Percentiles rank a stretch among this genome's conserved stretches.
Evolutionary conservation across 345 rosid species (phyloP).

Genomic region (Acer negundo): DNA sequence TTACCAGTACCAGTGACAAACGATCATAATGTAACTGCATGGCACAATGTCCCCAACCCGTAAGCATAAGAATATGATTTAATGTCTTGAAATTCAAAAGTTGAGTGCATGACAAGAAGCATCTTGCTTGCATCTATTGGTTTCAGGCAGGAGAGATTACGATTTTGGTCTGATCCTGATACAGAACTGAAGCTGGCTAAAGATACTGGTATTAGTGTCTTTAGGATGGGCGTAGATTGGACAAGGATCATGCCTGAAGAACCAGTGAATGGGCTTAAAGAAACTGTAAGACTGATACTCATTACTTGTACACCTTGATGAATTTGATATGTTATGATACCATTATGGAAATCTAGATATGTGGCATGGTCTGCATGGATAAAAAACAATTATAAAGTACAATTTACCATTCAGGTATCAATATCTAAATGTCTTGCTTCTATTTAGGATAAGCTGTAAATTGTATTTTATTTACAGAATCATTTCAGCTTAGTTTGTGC

Average conservation of each 20-base stretch:
- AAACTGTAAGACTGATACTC: slow-evolving; percentile 55
- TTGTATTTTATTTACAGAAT: neutral
- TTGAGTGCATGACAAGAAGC: neutral
- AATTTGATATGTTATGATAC: neutral
- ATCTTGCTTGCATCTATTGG: slow-evolving; percentile 13
- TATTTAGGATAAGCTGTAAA: neutral
- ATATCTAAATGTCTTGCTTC: neutral
- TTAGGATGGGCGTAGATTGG: slow-evolving; percentile 97
- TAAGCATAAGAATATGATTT: slow-evolving; percentile 43
- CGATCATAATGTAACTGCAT: slow-evolving; percentile 85
- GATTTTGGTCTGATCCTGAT: slow-evolving; percentile 98
- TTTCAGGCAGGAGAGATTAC: slow-evolving; percentile 87
- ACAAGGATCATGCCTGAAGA: slow-evolving; percentile 82
- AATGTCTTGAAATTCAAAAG: slow-evolving; percentile 19
- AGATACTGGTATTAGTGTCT: slow-evolving; percentile 75
- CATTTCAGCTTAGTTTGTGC: neutral
- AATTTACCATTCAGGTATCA: neutral
- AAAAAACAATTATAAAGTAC: neutral
- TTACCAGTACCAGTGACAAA: slow-evolving; percentile 20
- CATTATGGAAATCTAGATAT: slow-evolving; percentile 9
- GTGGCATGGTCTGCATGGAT: neutral
- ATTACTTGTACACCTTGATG: slow-evolving; percentile 16
- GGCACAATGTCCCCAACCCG: slow-evolving; percentile 93
- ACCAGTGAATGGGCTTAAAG: slow-evolving; percentile 69
- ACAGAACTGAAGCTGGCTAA: slow-evolving; percentile 82